Base-by-base conservation (phyloP, 106 monocot species). In the Apostasia ramifera region DNA sequence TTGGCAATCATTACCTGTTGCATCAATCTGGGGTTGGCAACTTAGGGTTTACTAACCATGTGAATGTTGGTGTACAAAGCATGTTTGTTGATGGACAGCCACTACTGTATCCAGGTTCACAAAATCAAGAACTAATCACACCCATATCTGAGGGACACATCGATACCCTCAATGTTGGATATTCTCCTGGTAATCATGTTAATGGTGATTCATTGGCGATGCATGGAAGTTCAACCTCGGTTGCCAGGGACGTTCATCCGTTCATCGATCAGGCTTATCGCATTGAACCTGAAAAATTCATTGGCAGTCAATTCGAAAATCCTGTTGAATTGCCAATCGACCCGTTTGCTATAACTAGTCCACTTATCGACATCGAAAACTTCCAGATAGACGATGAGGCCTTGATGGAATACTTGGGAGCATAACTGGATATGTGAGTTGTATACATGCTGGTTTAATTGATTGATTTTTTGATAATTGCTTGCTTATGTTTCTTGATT, bases 371-470 rank as follows among this genome's bases (percentile, higher is more conserved):
- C 51, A 66, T 92, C 55, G 88, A 88, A 58, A 83, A 88, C 49
- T 80, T 81, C 71, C 77, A 91, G 8, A 54, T 54, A 60, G 73
- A 76, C 66, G 94, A 87, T 66, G 88, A 91, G 55, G 88, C 85
- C 66, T 59, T 91, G 41, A 85, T 94, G 85, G 88, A 86, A 51
- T 94, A 89, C 61, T 76, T 90, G 75, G 93, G 93, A 78, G 80
- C 89, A 78, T 93, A 86, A 71, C 26, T 26, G 26, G 26, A 26
- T 26, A 26, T 26, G 60, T 66, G 69, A 76, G 83, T 78, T 40
- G 4, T 70, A 14, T 59, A 14, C n/a, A 8, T 15, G 49, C 8
- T 57, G 59, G 44, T 44, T 11, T 73, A 13, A 13, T 52, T 7
- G 0, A 3, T 9, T 11, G 15, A 1, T 6, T 44, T 64, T 76